A percentile compares a stretch with the other conserved stretches of the same genome.
phyloP scores from a whole-genome alignment of 1,284 basidiomycete species.

The Ceratobasidium sp. region DNA sequence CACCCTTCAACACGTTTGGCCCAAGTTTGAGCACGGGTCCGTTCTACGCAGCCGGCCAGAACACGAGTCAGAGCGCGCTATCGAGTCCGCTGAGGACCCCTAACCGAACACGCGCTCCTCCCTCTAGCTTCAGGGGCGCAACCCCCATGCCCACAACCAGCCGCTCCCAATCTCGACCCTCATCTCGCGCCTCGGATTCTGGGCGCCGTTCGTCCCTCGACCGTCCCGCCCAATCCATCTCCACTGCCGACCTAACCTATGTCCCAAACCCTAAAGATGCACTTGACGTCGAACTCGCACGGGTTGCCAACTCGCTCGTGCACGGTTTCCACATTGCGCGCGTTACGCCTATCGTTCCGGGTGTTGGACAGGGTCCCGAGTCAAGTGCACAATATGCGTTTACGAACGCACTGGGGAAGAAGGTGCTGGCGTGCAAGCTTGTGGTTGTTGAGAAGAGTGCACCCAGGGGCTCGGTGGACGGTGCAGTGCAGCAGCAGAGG shows the following conservation, averaged over 20 bases:
- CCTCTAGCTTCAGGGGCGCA: slow-evolving; percentile 73
- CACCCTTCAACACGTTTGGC: slow-evolving; percentile 20
- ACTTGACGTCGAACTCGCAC: slow-evolving; percentile 81
- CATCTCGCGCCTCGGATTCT: slow-evolving; percentile 53
- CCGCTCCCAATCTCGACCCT: slow-evolving; percentile 37
- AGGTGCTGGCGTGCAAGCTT: slow-evolving; percentile 81
- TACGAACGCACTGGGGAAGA: slow-evolving; percentile 72
- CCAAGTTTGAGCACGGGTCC: slow-evolving; percentile 17
- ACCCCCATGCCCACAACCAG: slow-evolving; percentile 59
- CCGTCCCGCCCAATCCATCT: not conserved
- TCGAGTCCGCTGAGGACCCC: slow-evolving; percentile 34
- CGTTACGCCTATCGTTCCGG: slow-evolving; percentile 76
- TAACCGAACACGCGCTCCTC: slow-evolving; percentile 57
- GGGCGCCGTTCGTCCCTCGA: slow-evolving; percentile 23
- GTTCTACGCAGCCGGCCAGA: slow-evolving; percentile 19
- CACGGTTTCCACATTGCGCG: slow-evolving; percentile 81
- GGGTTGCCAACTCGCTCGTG: slow-evolving; percentile 76
- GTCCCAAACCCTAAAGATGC: slow-evolving; percentile 80
- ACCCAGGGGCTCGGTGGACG: slow-evolving; percentile 64
- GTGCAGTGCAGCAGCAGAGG: slow-evolving; percentile 65
- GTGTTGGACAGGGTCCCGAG: slow-evolving; percentile 70
- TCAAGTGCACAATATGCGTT: slow-evolving; percentile 85
- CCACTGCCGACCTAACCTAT: slow-evolving; percentile 64
- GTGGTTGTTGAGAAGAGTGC: slow-evolving; percentile 67
- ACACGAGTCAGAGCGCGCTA: slow-evolving; percentile 1